These are phyloP conservation scores for Mortierella sp. DNA, from an alignment of 371 early-diverging fungal genomes.

Conservation along the genomic window DNA sequence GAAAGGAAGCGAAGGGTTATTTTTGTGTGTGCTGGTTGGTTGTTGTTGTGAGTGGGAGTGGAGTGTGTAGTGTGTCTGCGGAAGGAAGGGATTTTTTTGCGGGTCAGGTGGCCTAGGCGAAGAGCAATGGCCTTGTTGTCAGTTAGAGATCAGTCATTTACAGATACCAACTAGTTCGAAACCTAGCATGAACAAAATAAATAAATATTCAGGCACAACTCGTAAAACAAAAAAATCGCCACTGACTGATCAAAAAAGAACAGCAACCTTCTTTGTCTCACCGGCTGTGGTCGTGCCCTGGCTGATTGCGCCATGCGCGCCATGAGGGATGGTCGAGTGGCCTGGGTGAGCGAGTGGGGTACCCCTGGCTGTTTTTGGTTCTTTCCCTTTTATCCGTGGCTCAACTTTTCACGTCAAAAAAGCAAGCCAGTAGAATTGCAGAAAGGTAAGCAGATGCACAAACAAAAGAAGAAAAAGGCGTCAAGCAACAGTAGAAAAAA, in stretches of 20 bases:
- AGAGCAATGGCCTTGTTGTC: not conserved
- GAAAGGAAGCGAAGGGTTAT: not conserved
- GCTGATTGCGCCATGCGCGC: not conserved
- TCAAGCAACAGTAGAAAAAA: not conserved
- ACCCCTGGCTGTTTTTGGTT: not conserved
- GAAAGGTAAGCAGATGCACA: not conserved
- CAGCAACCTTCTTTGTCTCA: constrained; percentile 8
- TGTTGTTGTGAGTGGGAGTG: not conserved
- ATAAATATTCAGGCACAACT: not conserved
- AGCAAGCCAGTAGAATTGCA: not conserved
- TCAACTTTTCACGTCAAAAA: not conserved
- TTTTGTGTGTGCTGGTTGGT: not conserved
- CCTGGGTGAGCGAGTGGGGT: not conserved
- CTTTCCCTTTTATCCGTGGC: not conserved
- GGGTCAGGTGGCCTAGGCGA: not conserved
- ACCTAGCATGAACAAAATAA: not conserved
- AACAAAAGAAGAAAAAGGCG: not conserved
- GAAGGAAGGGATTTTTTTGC: not conserved
- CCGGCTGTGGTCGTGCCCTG: not conserved
- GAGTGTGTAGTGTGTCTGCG: not conserved
- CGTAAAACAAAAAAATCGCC: too few species aligned
- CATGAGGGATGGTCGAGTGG: not conserved
- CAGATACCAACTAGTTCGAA: not conserved
- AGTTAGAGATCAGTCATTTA: constrained; percentile 4
- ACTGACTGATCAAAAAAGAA: not conserved